These are phyloP conservation scores for Heliamphora pulchella DNA, from an alignment of 179 eudicot species.

Conservation along the genomic window DNA sequence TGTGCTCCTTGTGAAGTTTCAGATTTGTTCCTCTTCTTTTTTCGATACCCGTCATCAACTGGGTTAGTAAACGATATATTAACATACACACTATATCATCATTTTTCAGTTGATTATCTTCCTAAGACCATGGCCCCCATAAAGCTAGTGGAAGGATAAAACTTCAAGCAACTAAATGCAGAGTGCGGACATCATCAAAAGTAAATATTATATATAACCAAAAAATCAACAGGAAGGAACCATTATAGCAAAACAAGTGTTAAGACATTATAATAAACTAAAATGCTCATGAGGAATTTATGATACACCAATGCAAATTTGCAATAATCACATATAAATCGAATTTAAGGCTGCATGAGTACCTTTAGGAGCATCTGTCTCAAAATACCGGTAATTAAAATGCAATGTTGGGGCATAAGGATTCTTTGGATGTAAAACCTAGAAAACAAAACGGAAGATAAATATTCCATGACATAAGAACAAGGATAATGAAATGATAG, in stretches of 20 bases:
- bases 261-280: not conserved
- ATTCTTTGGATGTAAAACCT: conserved; percentile 96
- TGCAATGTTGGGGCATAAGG: conserved; percentile 97
- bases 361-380: conserved; percentile 97
- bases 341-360: not conserved
- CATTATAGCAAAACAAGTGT: not conserved
- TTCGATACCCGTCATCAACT: not conserved
- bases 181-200: not conserved
- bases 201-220: too few relatives aligned
- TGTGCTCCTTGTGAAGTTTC: not conserved
- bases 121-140: not conserved
- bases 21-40: not conserved
- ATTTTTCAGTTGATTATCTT: not conserved
- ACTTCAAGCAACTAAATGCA: not conserved
- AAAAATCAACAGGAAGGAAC: not conserved
- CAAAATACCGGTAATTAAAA: conserved; percentile 94
- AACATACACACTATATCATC: not conserved
- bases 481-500: conserved; percentile 5
- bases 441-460: conserved; percentile 6
- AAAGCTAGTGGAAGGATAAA: not conserved
- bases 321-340: not conserved
- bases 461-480: not conserved
- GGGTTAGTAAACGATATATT: not conserved
- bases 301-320: not conserved
- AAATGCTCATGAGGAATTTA: not conserved